Evolutionary conservation across 2,329 filamentous ascomycete genomes (phyloP), one percentile per base, ranked within the genome.

Genomic region (Dothiorella sarmentorum): DNA sequence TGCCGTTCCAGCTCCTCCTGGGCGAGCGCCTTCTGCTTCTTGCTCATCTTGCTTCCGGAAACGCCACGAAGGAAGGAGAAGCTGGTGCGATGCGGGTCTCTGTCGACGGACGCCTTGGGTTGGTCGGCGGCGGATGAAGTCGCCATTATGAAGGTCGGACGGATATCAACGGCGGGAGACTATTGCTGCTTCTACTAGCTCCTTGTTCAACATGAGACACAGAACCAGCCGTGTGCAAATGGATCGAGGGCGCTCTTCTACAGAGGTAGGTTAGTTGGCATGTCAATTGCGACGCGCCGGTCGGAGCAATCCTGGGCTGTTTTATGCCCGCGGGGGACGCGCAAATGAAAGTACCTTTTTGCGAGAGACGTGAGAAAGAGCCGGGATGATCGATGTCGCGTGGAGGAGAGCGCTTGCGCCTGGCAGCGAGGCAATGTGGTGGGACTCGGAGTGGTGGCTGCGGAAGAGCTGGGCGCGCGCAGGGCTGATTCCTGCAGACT

Each of bases 1-100:
- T 78, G 79, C 66, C 80, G 78, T 61, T 81, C 68, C 53, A 79
- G 77, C 66, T 85, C 82, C 66, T 82, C 76, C 61, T 76, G 72
- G 61, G 69, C 70, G 35, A 74, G 77, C 59, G 71, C 75, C 69
- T 73, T 82, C 73, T 84, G 80, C 68, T 78, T 79, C 77, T 85
- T 87, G 73, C 81, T 85, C 72, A 75, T 74, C 64, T 72, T 74
- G 68, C 67, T 61, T 37, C 67, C 66, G 1, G 71, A 72, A 5
- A 63, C 55, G 61, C 68, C 71, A 58, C 69, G 67, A 56, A 75
- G 62, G 60, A 75, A 75, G 60, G 64, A 66, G 65, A 75, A 74
- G 64, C 68, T 71, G 35, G 71, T 61, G 33, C 63, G 52, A 17
- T 62, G 60, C 49, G 58, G 33, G 22, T 55, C 43, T 33, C 13